phyloP scores from a whole-genome alignment of 1,284 basidiomycete species.

The Takashimella tepidaria region DNA sequence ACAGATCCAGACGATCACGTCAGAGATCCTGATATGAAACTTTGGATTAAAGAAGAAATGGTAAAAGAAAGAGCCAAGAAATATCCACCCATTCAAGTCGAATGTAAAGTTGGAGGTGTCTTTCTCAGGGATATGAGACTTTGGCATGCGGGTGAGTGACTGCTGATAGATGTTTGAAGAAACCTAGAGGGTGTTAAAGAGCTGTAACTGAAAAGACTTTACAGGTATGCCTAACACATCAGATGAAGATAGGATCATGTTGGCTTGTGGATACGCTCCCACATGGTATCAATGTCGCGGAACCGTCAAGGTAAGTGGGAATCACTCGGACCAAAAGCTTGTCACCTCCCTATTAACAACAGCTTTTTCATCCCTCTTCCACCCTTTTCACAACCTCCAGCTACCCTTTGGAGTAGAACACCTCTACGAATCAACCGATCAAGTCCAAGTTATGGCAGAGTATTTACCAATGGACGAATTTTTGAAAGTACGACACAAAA shows the following conservation, averaged over 20 bases:
- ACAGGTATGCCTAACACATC: background rate
- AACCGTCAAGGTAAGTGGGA: conserved; percentile 3
- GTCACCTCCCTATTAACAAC: background rate
- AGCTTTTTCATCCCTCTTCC: too few species aligned
- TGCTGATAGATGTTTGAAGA: background rate
- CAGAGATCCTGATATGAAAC: background rate
- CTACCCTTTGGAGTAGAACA: conserved; percentile 4
- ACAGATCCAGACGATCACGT: background rate
- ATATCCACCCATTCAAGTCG: background rate
- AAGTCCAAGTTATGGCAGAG: conserved; percentile 5
- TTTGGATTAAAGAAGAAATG: background rate
- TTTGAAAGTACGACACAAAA: background rate
- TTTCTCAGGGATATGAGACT: background rate
- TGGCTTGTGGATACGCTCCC: background rate
- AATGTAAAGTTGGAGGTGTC: background rate
- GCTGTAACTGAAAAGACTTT: background rate
- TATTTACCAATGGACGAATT: conserved; percentile 5
- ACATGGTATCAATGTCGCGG: background rate
- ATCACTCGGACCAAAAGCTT: too few species aligned
- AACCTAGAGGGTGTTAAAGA: background rate
- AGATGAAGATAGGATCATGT: background rate
- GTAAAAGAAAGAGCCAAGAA: background rate
- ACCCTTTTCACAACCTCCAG: too few species aligned
- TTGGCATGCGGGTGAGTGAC: background rate
- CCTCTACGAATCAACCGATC: conserved; percentile 5